These are phyloP conservation scores for Zanthoxylum bungeanum DNA, from an alignment of 345 rosid species.

Conservation along the genomic window DNA sequence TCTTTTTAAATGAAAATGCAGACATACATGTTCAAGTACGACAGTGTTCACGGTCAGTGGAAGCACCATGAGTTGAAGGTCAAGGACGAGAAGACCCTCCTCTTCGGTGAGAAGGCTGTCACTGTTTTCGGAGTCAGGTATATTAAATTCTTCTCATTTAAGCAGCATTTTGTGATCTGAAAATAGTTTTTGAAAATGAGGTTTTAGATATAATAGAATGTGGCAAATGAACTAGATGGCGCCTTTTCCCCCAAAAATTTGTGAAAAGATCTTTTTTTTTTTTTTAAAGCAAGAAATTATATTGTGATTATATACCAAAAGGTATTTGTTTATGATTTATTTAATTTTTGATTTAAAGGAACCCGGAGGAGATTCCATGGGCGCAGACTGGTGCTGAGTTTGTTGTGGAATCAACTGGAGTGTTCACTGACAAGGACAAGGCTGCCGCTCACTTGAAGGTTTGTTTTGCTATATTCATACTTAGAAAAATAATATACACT, in stretches of 20 bases:
- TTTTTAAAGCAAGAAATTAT: not conserved
- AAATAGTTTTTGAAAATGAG: not conserved
- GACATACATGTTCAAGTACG: constrained; percentile 96
- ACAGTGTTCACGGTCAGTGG: constrained; percentile 95
- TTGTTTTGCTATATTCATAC: not conserved
- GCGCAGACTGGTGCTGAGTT: constrained; percentile 68
- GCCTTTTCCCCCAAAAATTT: not conserved
- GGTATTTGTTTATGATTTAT: not conserved
- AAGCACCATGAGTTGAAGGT: constrained; percentile 77
- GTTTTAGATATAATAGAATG: not conserved
- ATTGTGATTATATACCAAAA: not conserved
- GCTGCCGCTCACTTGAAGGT: constrained; percentile 99
- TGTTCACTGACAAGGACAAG: constrained; percentile 94
- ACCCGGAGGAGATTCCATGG: constrained; percentile 97
- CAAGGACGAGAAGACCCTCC: constrained; percentile 82
- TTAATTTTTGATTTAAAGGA: constrained; percentile 34
- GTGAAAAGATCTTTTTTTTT: not conserved
- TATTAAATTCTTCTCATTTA: not conserved
- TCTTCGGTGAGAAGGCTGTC: constrained; percentile 76
- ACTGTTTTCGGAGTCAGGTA: constrained; percentile 76
- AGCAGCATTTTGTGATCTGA: not conserved
- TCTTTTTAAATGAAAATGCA: constrained; percentile 26
- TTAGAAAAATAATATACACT: not conserved
- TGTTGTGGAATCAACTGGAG: constrained; percentile 86
- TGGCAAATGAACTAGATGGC: not conserved